Conservation (phyloP, 352 stramenopile species). For the Saprolegnia parasitica region DNA sequence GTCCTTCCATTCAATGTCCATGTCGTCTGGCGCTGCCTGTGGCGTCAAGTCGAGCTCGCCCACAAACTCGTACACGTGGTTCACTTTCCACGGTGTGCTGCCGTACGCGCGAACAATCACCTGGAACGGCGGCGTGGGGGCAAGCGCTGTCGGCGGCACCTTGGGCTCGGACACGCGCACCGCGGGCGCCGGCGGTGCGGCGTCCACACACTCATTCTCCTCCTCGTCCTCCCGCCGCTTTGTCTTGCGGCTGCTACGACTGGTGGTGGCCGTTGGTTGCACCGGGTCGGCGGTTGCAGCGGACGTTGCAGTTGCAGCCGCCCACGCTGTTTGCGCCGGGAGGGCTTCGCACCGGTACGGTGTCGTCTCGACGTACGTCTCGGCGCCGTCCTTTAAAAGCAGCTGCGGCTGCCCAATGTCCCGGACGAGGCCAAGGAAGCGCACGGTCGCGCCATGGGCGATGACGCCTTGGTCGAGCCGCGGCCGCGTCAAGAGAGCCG, state of each 20-base stretch:
- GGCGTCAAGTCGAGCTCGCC: constrained; percentile 67
- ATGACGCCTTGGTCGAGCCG: constrained; percentile 11
- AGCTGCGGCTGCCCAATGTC: constrained; percentile 26
- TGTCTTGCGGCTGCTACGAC: not conserved
- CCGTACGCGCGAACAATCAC: constrained; percentile 24
- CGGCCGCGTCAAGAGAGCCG: constrained; percentile 16
- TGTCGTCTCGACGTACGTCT: constrained; percentile 25
- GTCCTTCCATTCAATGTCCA: constrained; percentile 28
- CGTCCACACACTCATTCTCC: too few relatives aligned
- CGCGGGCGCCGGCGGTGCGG: too few relatives aligned
- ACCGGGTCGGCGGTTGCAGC: not conserved
- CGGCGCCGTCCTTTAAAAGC: not conserved
- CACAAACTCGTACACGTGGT: constrained; percentile 79
- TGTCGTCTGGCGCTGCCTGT: constrained; percentile 32
- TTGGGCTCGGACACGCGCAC: not conserved
- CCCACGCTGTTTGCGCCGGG: constrained; percentile 7
- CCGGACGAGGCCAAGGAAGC: constrained; percentile 19
- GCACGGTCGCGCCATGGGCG: constrained; percentile 18
- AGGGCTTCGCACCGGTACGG: constrained; percentile 16
- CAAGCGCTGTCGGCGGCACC: not conserved
- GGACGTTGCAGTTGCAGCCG: not conserved
- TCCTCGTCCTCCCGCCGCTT: constrained; percentile 2
- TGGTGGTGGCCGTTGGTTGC: not conserved
- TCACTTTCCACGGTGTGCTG: constrained; percentile 57
- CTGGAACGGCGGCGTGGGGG: not conserved